A percentile compares a stretch with the other conserved stretches of the same genome.
These are phyloP conservation scores for Ceratobasidium sp. DNA, from an alignment of 1,284 basidiomycete species.

Conservation along the genomic window DNA sequence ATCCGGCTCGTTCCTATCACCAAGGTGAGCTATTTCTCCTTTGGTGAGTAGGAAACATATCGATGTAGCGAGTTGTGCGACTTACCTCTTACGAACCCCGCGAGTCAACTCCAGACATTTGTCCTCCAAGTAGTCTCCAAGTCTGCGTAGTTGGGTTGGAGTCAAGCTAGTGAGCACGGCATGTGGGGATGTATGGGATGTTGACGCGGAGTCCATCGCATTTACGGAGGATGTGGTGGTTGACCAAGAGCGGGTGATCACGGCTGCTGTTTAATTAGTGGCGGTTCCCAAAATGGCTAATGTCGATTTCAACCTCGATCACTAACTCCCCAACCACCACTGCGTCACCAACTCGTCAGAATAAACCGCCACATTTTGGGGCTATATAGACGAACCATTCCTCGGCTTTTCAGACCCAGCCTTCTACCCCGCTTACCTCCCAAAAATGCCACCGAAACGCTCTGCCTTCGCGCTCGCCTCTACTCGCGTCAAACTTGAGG, in stretches of 20 bases:
- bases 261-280: constrained; percentile 5
- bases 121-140: constrained; percentile 23
- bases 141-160: constrained; percentile 24
- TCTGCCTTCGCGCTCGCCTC: background rate
- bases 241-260: background rate
- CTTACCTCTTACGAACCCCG: constrained; percentile 35
- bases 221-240: background rate
- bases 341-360: constrained; percentile 21
- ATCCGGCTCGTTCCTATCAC: constrained; percentile 31
- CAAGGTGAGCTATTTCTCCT: constrained; percentile 18
- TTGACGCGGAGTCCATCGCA: background rate
- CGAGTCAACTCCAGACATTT: constrained; percentile 35
- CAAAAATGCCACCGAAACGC: constrained; percentile 35
- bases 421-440: background rate
- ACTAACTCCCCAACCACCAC: constrained; percentile 19
- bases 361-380: background rate
- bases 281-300: constrained; percentile 9
- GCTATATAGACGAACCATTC: constrained; percentile 6
- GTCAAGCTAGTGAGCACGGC: background rate
- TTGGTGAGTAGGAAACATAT: background rate
- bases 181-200: background rate
- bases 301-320: constrained; percentile 31
- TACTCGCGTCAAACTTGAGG: constrained; percentile 9
- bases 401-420: background rate
- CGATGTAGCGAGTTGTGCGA: background rate